These are phyloP conservation scores for Leccinum variicolor DNA, from an alignment of 768 basidiomycete genomes.

Conservation along the genomic window DNA sequence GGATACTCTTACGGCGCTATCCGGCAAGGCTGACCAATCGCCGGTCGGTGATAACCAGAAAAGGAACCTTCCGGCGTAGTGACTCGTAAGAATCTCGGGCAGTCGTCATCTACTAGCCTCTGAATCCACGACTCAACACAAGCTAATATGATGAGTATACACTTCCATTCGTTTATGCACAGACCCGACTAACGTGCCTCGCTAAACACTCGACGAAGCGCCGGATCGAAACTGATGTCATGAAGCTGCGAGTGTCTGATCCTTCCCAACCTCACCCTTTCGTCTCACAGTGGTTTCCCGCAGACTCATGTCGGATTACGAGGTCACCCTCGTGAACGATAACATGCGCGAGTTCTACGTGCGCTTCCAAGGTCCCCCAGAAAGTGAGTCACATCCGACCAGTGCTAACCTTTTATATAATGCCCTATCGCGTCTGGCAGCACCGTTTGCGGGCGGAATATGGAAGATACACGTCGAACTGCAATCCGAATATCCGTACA, in stretches of 20 bases:
- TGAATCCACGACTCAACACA: slow-evolving; percentile 12
- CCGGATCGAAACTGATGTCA: slow-evolving; percentile 97
- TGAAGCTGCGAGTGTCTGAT: slow-evolving; percentile 78
- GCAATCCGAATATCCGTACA: slow-evolving; percentile 98
- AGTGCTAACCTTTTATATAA: background rate
- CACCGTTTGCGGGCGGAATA: slow-evolving; percentile 94
- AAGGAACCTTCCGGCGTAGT: slow-evolving; percentile 18
- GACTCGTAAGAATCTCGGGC: slow-evolving; percentile 4
- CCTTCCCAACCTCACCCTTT: background rate
- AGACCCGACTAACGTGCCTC: slow-evolving; percentile 27
- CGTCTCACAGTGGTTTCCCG: slow-evolving; percentile 10
- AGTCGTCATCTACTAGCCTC: slow-evolving; percentile 15
- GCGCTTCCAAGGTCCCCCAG: slow-evolving; percentile 87
- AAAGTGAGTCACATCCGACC: slow-evolving; percentile 61
- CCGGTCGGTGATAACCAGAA: slow-evolving; percentile 15
- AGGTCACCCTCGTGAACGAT: slow-evolving; percentile 96
- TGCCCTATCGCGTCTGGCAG: slow-evolving; percentile 38
- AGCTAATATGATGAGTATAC: slow-evolving; percentile 59
- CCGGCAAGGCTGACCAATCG: background rate
- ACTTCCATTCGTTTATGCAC: slow-evolving; percentile 19
- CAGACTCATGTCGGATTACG: slow-evolving; percentile 98
- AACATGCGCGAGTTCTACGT: slow-evolving; percentile 99
- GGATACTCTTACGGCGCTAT: slow-evolving; percentile 5
- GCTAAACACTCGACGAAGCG: slow-evolving; percentile 76
- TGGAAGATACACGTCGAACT: slow-evolving; percentile 99